Percentiles rank a stretch among this genome's conserved stretches.
These are phyloP conservation scores for Conidiobolus incongruus DNA, from an alignment of 371 early-diverging fungal species.

Conservation along the genomic window DNA sequence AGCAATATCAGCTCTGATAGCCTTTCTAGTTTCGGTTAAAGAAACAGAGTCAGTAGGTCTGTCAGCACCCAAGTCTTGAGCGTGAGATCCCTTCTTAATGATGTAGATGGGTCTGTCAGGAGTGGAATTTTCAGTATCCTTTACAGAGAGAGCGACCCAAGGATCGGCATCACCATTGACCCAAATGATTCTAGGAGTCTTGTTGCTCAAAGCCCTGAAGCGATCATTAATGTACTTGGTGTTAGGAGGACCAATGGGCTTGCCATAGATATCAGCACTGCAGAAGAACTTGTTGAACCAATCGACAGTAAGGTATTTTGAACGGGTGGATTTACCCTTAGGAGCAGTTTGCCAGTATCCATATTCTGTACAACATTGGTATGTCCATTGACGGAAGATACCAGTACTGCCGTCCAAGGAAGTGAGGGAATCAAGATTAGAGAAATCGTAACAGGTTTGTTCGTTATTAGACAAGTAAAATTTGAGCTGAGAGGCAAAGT, in stretches of 20 bases:
- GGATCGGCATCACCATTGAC: constrained; percentile 37
- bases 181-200: constrained; percentile 21
- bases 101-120: not conserved
- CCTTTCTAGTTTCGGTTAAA: constrained; percentile 2
- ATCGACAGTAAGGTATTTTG: constrained; percentile 8
- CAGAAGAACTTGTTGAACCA: constrained; percentile 4
- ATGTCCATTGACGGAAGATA: constrained; percentile 6
- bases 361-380: constrained; percentile 36
- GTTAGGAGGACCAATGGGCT: constrained; percentile 10
- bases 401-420: no score
- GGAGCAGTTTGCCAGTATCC: constrained; percentile 37
- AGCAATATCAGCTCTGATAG: constrained; percentile 45
- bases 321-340: constrained; percentile 14
- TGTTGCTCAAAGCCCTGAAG: constrained; percentile 21
- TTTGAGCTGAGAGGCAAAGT: not conserved
- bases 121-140: constrained; percentile 7
- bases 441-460: not conserved
- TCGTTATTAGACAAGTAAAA: not conserved
- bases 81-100: constrained; percentile 6
- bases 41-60: constrained; percentile 2
- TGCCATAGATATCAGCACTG: not conserved
- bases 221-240: constrained; percentile 14
- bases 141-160: constrained; percentile 21
- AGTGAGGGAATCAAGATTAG: no score
- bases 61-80: constrained; percentile 3